Evolutionary conservation across 192 early-diverging fungal species (phyloP).

Genomic region (Coemansia brasiliensis): DNA sequence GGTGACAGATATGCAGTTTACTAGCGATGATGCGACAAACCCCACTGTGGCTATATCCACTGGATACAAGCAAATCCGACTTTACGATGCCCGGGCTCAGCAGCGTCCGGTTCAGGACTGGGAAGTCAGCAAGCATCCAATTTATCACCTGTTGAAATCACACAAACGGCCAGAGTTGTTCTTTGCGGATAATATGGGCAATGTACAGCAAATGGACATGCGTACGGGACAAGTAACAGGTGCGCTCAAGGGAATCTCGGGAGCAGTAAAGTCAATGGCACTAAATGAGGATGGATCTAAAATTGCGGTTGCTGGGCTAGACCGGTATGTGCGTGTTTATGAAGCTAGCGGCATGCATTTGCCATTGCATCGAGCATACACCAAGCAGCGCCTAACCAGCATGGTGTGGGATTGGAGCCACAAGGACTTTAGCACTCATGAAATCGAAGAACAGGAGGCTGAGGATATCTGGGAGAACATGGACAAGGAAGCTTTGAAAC

Average conservation of each 20-base stretch:
- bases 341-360: conserved; percentile 58
- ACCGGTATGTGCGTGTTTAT: conserved; percentile 77
- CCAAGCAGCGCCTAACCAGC: conserved; percentile 72
- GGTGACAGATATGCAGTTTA: conserved; percentile 81
- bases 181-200: conserved; percentile 65
- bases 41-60: conserved; percentile 66
- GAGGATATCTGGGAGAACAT: conserved; percentile 70
- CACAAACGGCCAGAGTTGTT: conserved; percentile 59
- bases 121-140: conserved; percentile 68
- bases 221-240: conserved; percentile 59
- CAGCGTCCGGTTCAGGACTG: conserved; percentile 70
- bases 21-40: conserved; percentile 47
- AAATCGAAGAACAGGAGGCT: conserved; percentile 58
- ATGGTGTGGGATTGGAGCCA: conserved; percentile 65
- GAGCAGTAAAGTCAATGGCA: conserved; percentile 47
- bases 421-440: conserved; percentile 28
- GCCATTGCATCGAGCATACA: conserved; percentile 66
- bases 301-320: conserved; percentile 68
- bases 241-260: conserved; percentile 62
- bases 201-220: conserved; percentile 62
- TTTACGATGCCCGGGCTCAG: conserved; percentile 76
- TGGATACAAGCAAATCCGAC: conserved; percentile 72
- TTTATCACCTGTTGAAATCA: conserved; percentile 56
- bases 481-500: conserved; percentile 14
- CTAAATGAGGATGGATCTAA: conserved; percentile 58